Conservation (phyloP, 169 alveolate species). For the Plasmodium coatneyi region DNA sequence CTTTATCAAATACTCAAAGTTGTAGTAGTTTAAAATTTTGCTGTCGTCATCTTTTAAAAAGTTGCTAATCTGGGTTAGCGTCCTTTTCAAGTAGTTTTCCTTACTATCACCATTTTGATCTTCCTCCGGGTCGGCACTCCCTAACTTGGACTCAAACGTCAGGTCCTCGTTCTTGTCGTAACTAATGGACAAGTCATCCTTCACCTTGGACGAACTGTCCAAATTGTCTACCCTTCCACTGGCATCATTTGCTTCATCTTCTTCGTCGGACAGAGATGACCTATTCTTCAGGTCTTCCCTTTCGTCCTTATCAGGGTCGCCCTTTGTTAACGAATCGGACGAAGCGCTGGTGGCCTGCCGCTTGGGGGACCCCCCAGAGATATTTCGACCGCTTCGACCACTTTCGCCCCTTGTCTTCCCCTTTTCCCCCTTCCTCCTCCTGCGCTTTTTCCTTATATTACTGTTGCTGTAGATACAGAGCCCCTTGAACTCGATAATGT, state of each 20-base stretch:
- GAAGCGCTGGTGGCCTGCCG: neutral
- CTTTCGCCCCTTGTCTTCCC: neutral
- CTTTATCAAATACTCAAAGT: conserved; percentile 77
- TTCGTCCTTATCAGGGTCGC: neutral
- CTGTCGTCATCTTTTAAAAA: conserved; percentile 60
- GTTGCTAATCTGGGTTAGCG: conserved; percentile 23
- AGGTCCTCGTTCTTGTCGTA: neutral
- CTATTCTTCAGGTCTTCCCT: neutral
- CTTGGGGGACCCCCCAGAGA: neutral
- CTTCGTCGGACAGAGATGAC: neutral
- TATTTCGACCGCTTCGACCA: no score
- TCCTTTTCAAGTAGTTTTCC: conserved; percentile 48
- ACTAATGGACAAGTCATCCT: neutral
- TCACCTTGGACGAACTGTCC: neutral
- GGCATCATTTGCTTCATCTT: neutral
- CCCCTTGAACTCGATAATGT: conserved; percentile 74
- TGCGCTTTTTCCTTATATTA: conserved; percentile 15
- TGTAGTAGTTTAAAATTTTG: conserved; percentile 41
- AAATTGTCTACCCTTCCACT: neutral
- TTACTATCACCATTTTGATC: conserved; percentile 1
- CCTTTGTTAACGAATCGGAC: neutral
- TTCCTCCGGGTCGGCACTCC: neutral
- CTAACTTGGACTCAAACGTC: conserved; percentile 4
- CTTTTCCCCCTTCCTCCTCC: conserved; percentile 14
- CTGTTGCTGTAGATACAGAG: conserved; percentile 72